Percentiles rank a stretch among this genome's conserved stretches.
These are phyloP conservation scores for Remersonia thermophila DNA, from an alignment of 2,329 filamentous ascomycete species.

Conservation along the genomic window DNA sequence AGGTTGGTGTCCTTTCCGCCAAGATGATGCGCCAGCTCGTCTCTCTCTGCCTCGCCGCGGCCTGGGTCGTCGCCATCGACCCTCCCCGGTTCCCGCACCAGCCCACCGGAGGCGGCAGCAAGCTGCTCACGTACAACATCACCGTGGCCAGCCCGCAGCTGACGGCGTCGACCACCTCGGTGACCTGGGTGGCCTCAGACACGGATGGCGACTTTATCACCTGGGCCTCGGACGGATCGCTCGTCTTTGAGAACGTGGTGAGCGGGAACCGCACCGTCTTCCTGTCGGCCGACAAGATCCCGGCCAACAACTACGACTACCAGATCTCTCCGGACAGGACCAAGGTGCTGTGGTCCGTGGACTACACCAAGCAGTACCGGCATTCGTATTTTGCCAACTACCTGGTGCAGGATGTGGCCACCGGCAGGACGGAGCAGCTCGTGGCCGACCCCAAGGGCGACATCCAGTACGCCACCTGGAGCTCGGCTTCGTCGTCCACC, in stretches of 20 bases:
- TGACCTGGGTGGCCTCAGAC: slow-evolving; percentile 46
- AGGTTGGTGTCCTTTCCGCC: no score
- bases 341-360: slow-evolving; percentile 49
- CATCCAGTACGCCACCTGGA: slow-evolving; percentile 55
- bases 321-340: slow-evolving; percentile 49
- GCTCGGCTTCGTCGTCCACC: slow-evolving; percentile 37
- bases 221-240: slow-evolving; percentile 33
- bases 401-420: slow-evolving; percentile 48
- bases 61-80: slow-evolving; percentile 27
- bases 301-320: slow-evolving; percentile 42
- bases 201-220: slow-evolving; percentile 52
- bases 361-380: slow-evolving; percentile 57
- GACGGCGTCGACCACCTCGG: slow-evolving; percentile 32
- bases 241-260: slow-evolving; percentile 50
- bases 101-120: slow-evolving; percentile 42
- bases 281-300: slow-evolving; percentile 44
- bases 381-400: slow-evolving; percentile 59
- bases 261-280: slow-evolving; percentile 45
- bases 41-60: slow-evolving; percentile 9
- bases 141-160: slow-evolving; percentile 32
- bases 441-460: slow-evolving; percentile 48
- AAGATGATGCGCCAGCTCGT: slow-evolving; percentile 10
- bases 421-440: slow-evolving; percentile 40
- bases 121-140: slow-evolving; percentile 48
- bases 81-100: slow-evolving; percentile 41